phyloP scores from a whole-genome alignment of 345 rosid species.

The Eucalyptus curtisii region DNA sequence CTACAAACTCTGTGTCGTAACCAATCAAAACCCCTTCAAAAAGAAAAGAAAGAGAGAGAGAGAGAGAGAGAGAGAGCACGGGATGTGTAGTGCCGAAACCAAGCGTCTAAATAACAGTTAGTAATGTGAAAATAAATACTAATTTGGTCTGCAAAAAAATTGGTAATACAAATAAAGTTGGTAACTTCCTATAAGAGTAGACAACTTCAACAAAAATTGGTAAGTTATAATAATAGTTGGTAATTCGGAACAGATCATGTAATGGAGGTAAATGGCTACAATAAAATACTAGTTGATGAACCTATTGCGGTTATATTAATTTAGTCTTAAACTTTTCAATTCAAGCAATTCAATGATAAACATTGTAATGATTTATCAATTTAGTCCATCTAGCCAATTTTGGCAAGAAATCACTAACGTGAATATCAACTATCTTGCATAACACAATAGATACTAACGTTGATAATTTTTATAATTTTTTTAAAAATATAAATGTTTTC shows the following conservation, averaged over 20 bases:
- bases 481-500: fast-evolving
- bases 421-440: fast-evolving
- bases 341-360: fast-evolving
- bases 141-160: background rate
- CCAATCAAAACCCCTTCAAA: too few species aligned
- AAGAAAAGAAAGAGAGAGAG: too few species aligned
- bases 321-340: fast-evolving
- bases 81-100: too few species aligned
- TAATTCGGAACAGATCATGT: too few species aligned
- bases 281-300: background rate
- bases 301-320: fast-evolving
- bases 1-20: too few species aligned
- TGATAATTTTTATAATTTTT: fast-evolving
- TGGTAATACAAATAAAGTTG: background rate
- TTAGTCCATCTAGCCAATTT: fast-evolving
- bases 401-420: fast-evolving
- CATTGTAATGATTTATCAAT: fast-evolving
- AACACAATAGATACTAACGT: fast-evolving
- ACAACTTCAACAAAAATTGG: background rate
- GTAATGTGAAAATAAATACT: too few species aligned
- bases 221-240: background rate
- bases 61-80: too few species aligned
- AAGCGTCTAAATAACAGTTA: too few species aligned
- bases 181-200: background rate
- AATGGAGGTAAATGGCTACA: background rate